phyloP scores from a whole-genome alignment of 2,329 filamentous ascomycete genomes.

The Dactylellina leptospora region DNA sequence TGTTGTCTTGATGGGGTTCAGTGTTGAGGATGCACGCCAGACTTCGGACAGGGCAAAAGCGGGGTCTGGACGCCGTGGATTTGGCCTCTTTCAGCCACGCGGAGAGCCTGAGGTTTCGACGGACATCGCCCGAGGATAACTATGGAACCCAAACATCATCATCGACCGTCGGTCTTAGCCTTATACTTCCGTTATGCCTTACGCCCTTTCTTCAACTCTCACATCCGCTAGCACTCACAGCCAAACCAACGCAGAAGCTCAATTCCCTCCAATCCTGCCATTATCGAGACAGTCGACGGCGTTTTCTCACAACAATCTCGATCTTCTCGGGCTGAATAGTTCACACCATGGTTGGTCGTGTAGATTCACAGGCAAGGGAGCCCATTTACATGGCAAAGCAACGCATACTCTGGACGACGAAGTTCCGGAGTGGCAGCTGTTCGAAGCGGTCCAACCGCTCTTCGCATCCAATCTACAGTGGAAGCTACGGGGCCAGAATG shows the following conservation, averaged over 20 bases:
- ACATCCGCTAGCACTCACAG: not conserved
- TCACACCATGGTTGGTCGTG: not conserved
- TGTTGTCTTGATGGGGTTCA: not conserved
- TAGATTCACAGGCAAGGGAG: not conserved
- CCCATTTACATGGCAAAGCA: not conserved
- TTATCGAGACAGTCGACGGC: not conserved
- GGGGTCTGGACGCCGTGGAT: not conserved
- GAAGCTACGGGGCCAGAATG: not conserved
- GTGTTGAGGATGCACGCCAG: not conserved
- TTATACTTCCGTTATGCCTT: not conserved
- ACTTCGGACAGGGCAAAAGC: not conserved
- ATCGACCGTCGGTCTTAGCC: not conserved
- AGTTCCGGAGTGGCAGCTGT: conserved; percentile 21
- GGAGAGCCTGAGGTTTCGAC: not conserved
- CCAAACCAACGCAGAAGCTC: not conserved
- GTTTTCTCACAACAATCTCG: not conserved
- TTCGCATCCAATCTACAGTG: conserved; percentile 7
- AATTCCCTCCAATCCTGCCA: not conserved
- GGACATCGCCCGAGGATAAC: not conserved
- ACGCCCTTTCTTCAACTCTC: not conserved
- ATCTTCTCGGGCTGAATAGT: not conserved
- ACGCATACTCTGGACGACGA: conserved; percentile 8
- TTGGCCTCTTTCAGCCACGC: not conserved
- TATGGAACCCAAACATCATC: not conserved
- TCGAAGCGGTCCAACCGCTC: conserved; percentile 12